These are phyloP conservation scores for Ophioceras dolichostomum DNA, from an alignment of 2,329 filamentous ascomycete species.

Conservation along the genomic window DNA sequence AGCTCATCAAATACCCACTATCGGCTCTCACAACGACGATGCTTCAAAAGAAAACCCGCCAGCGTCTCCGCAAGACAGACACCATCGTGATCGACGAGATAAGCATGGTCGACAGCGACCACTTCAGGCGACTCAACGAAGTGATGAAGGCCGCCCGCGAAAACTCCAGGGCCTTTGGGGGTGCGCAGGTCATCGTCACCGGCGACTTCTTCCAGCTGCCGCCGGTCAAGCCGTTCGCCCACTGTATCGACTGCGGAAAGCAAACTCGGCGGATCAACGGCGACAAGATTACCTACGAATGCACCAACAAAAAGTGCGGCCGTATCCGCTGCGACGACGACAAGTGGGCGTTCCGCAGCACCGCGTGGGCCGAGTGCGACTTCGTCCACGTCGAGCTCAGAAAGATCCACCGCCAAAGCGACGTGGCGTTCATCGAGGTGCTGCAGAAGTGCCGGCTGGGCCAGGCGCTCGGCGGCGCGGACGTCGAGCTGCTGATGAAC, in stretches of 20 bases:
- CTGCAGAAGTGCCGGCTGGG: constrained; percentile 43
- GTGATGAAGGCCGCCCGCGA: constrained; percentile 27
- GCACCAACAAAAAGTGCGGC: too few relatives aligned
- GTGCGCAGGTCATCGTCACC: constrained; percentile 41
- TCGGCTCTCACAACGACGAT: too few relatives aligned
- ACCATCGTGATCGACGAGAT: constrained; percentile 55
- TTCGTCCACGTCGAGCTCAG: constrained; percentile 41
- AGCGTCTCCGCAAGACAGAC: constrained; percentile 29
- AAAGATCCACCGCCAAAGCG: constrained; percentile 44
- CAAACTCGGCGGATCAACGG: constrained; percentile 9
- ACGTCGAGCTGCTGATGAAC: constrained; percentile 29
- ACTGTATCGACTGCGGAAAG: constrained; percentile 36
- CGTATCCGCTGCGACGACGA: constrained; percentile 34
- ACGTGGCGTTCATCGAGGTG: constrained; percentile 38
- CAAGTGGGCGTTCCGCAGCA: constrained; percentile 49
- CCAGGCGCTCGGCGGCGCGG: constrained; percentile 18
- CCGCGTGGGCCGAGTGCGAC: constrained; percentile 38
- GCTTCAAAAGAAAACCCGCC: constrained; percentile 19
- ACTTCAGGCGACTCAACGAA: constrained; percentile 37
- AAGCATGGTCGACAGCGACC: constrained; percentile 47
- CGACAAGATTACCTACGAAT: constrained; percentile 13
- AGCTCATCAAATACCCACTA: constrained; percentile 20
- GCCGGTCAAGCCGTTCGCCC: constrained; percentile 42
- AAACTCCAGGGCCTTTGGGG: constrained; percentile 22
- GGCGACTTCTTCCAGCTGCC: constrained; percentile 51